Base-by-base conservation (phyloP, 148 eudicot species). In the Diospyros lotus region DNA sequence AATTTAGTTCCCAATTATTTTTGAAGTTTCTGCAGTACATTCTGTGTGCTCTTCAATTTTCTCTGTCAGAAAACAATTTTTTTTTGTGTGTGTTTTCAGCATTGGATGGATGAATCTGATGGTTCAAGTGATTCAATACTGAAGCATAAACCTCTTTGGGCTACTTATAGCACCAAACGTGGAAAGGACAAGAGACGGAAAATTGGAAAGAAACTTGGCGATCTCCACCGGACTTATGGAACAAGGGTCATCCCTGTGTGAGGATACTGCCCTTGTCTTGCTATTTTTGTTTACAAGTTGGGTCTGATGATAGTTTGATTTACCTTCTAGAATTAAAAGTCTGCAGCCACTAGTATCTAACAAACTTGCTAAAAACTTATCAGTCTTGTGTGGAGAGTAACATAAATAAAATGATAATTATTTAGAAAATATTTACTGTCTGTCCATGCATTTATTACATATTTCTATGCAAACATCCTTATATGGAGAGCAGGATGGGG, bases 181-280 rank as follows among this genome's bases (percentile, higher is more conserved):
- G 78, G 79, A 68, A 89, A 88, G 78, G 80, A 83, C 78, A 92
- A 86, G 85, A 92, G 81, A 77, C 88, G 60, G 79, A 85, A 56
- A 79, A 50, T 58, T 60, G 58, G 67, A 78, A 89, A 82, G 87
- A 90, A 89, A 77, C 88, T 78, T 78, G 98, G 98, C 43, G 87
- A 91, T 79, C 74, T 95, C 64, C 80, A 86, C 76, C 86, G 93
- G 78, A 95, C 99, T 46, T 95, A 88, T 69, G 99, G 99, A 72
- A 95, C 99, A 39, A 92, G 99, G 81, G 96, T 95, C 68, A 79
- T 95, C 78, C 99, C 99, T 58, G 96, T 95, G 99, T 95, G 81
- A 90, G 96, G 73, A 71, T 50, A 73, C 40, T 5, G 39, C 48
- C 66, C 28, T 13, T 10, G 5, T 7, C 50, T 18, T 59, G 17